Conservation (phyloP, 2,329 filamentous ascomycete genomes). For the Trichoderma cornu-damae region DNA sequence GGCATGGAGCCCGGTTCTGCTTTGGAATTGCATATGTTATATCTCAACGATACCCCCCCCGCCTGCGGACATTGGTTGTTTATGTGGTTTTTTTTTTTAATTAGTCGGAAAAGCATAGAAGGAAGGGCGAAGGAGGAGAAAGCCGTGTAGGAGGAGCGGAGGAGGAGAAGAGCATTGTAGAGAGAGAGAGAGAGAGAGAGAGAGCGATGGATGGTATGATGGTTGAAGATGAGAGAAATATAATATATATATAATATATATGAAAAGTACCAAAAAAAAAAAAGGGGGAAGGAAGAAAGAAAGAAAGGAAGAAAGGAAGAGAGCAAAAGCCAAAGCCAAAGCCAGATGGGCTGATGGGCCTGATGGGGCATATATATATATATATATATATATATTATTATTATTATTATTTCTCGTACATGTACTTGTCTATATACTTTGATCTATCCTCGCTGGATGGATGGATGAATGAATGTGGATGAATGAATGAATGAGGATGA, state of each 20-base stretch:
- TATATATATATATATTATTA: neutral
- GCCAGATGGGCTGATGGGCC: neutral
- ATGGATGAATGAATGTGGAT: neutral
- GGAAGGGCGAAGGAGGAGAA: neutral
- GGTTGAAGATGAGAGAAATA: neutral
- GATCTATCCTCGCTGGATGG: neutral
- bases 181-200: neutral
- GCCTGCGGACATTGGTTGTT: conserved; percentile 23
- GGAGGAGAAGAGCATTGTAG: neutral
- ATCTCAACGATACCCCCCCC: conserved; percentile 40
- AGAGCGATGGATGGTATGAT: neutral
- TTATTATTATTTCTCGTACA: neutral
- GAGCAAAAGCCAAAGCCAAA: too few species aligned
- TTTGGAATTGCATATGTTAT: conserved; percentile 32
- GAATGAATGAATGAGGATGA: neutral
- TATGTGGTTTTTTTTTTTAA: neutral
- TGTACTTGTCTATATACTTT: neutral
- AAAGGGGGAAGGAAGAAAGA: too few species aligned
- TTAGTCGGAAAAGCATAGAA: conserved; percentile 21
- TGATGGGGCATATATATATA: neutral
- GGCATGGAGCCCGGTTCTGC: conserved; percentile 22
- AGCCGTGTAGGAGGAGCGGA: neutral
- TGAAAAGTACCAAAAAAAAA: too few species aligned
- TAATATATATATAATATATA: too few species aligned
- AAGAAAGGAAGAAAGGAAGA: neutral